These are phyloP conservation scores for Pestalotiopsis sp. DNA, from an alignment of 2,329 filamentous ascomycete genomes.

Conservation along the genomic window DNA sequence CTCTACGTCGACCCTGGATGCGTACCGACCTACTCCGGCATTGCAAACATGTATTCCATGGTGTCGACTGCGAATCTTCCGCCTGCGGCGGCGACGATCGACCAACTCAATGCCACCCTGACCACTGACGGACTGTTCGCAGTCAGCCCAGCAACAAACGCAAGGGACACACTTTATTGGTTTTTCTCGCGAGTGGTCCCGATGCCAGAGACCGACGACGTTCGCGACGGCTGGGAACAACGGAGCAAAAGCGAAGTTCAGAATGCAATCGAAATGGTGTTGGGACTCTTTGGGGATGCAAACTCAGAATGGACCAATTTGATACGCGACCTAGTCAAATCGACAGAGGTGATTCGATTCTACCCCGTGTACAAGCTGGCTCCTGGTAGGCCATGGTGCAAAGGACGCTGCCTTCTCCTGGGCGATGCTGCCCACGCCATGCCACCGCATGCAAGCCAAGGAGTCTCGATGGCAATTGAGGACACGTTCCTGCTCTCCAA, in stretches of 20 bases:
- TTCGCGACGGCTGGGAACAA: not conserved
- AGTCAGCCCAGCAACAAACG: not conserved
- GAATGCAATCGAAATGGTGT: not conserved
- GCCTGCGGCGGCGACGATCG: not conserved
- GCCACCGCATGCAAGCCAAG: not conserved
- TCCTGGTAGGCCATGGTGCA: not conserved
- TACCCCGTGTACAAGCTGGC: not conserved
- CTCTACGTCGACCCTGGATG: not conserved
- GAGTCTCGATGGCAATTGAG: not conserved
- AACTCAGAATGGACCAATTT: not conserved
- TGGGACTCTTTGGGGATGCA: not conserved
- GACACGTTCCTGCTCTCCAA: not conserved
- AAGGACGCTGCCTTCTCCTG: not conserved
- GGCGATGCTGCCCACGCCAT: not conserved
- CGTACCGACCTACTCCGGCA: not conserved
- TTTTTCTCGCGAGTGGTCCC: not conserved
- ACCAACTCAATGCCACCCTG: not conserved
- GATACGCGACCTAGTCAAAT: not conserved
- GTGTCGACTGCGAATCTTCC: not conserved
- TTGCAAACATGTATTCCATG: not conserved
- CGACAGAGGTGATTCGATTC: not conserved
- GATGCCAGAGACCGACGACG: not conserved
- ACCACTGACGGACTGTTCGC: not conserved
- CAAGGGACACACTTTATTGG: not conserved
- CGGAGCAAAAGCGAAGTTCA: not conserved